These are phyloP conservation scores for Penicillium sp. DNA, from an alignment of 2,329 filamentous ascomycete species.

Conservation along the genomic window DNA sequence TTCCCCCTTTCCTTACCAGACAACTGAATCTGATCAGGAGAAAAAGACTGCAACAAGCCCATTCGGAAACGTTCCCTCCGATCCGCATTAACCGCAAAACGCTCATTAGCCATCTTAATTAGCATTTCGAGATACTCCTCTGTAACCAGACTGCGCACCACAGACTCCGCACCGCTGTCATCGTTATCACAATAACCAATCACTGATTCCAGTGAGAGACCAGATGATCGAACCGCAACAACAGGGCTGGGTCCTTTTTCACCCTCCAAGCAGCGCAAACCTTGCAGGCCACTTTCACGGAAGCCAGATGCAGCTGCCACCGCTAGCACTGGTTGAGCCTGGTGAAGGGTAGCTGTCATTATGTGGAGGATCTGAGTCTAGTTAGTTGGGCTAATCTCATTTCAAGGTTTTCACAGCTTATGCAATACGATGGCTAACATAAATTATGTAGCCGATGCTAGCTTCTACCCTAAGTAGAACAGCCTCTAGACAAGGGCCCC, in stretches of 20 bases:
- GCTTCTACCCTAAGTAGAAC: too few species aligned
- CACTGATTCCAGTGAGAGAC: constrained; percentile 77
- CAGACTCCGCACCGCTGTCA: constrained; percentile 32
- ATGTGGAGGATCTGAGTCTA: constrained; percentile 77
- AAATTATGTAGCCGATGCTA: too few species aligned
- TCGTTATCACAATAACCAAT: constrained; percentile 58
- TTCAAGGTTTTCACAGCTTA: neutral
- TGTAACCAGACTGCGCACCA: constrained; percentile 51
- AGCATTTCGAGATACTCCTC: constrained; percentile 68
- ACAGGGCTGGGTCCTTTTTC: constrained; percentile 61
- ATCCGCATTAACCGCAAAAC: constrained; percentile 42
- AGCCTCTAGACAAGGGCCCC: neutral
- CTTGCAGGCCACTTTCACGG: constrained; percentile 77
- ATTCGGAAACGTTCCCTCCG: constrained; percentile 41
- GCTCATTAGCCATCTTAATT: constrained; percentile 68
- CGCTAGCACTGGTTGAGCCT: constrained; percentile 73
- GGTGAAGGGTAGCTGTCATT: constrained; percentile 69
- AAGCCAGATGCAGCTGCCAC: constrained; percentile 82
- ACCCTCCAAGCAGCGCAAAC: constrained; percentile 56
- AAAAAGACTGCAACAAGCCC: constrained; percentile 28
- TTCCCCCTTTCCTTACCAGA: constrained; percentile 16
- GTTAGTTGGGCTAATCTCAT: neutral
- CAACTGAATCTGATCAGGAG: neutral
- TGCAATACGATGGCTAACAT: neutral
- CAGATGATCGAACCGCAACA: constrained; percentile 82